These are phyloP conservation scores for Ganoderma leucocontextum DNA, from an alignment of 1,284 basidiomycete species.

Conservation along the genomic window DNA sequence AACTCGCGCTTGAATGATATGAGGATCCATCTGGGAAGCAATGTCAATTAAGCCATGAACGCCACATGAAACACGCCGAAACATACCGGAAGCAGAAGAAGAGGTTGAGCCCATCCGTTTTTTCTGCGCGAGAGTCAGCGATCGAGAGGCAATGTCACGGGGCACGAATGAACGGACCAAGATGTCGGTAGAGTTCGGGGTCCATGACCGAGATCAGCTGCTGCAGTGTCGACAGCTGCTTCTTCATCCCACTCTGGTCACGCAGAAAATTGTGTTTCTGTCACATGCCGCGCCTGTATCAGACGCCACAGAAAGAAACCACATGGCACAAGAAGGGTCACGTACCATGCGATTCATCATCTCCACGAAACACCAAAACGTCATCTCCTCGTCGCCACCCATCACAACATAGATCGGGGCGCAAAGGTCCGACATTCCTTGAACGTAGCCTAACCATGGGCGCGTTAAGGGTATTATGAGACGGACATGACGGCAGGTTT, in stretches of 20 bases:
- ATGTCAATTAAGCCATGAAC: neutral
- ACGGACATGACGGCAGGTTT: neutral
- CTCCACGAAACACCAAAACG: slow-evolving; percentile 96
- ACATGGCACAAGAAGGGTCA: slow-evolving; percentile 16
- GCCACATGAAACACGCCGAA: slow-evolving; percentile 11
- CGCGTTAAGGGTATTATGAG: neutral
- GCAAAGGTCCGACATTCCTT: slow-evolving; percentile 98
- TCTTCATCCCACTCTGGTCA: slow-evolving; percentile 99
- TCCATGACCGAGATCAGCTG: slow-evolving; percentile 94
- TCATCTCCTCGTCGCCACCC: slow-evolving; percentile 87
- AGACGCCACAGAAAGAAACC: neutral
- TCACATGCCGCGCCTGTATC: slow-evolving; percentile 6
- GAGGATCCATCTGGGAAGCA: slow-evolving; percentile 71
- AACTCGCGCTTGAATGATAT: slow-evolving; percentile 98
- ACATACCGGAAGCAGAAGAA: slow-evolving; percentile 97
- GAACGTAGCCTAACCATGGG: slow-evolving; percentile 74
- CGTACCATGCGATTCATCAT: slow-evolving; percentile 95
- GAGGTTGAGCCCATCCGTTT: slow-evolving; percentile 90
- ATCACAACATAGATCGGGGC: slow-evolving; percentile 94
- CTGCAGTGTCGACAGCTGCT: slow-evolving; percentile 89
- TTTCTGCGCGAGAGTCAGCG: slow-evolving; percentile 59
- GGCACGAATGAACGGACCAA: slow-evolving; percentile 58
- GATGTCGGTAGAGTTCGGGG: slow-evolving; percentile 88
- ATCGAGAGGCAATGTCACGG: slow-evolving; percentile 16
- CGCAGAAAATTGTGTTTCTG: slow-evolving; percentile 94